Conservation (phyloP, 148 eudicot genomes). For the Spergularia bocconei region DNA sequence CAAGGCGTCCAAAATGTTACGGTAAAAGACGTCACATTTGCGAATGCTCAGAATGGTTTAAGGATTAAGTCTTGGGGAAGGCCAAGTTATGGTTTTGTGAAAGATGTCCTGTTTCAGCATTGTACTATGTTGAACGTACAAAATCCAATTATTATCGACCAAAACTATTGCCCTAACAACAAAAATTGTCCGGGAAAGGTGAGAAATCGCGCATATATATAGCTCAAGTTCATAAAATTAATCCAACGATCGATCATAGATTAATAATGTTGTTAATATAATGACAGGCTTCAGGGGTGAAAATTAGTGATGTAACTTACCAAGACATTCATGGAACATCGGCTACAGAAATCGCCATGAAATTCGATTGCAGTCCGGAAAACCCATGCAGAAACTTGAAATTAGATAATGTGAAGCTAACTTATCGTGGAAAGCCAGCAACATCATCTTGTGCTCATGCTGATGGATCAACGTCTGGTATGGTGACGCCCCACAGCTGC, state of each 20-base stretch:
- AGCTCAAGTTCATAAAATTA: neutral
- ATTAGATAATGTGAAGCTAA: constrained; percentile 20
- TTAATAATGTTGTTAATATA: neutral
- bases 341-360: constrained; percentile 20
- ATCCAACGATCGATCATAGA: too few relatives aligned
- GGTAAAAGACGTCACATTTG: constrained; percentile 34
- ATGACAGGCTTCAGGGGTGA: constrained; percentile 26
- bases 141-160: constrained; percentile 44
- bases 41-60: constrained; percentile 37
- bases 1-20: constrained; percentile 46
- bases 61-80: constrained; percentile 44
- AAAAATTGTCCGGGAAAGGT: constrained; percentile 31
- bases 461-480: constrained; percentile 14
- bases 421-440: constrained; percentile 3
- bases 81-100: constrained; percentile 36
- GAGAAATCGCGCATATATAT: neutral
- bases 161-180: constrained; percentile 39
- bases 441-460: constrained; percentile 17
- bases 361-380: constrained; percentile 18
- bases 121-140: constrained; percentile 34
- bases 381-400: constrained; percentile 15
- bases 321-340: constrained; percentile 42
- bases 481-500: constrained; percentile 18
- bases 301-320: constrained; percentile 32
- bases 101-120: constrained; percentile 32